A percentile compares a stretch with the other conserved stretches of the same genome.
These are phyloP conservation scores for Sporisorium graminicola DNA, from an alignment of 1,284 basidiomycete genomes.

Conservation along the genomic window DNA sequence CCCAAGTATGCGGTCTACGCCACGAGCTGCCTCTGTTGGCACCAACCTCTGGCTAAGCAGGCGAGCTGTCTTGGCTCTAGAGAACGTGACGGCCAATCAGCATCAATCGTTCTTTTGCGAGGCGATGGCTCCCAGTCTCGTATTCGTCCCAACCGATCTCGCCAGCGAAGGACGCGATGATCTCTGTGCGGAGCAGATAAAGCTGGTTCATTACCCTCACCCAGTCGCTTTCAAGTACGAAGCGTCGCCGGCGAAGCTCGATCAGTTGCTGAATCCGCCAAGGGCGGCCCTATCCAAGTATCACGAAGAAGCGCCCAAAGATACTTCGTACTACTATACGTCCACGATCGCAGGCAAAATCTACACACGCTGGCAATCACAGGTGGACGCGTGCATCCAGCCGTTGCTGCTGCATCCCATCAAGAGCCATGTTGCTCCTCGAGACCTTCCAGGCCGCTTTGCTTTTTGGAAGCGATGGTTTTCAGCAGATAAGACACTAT, in stretches of 20 bases:
- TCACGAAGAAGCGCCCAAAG: constrained; percentile 22
- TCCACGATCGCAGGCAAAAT: constrained; percentile 16
- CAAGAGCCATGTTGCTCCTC: constrained; percentile 2
- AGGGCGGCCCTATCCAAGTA: constrained; percentile 11
- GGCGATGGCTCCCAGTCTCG: constrained; percentile 25
- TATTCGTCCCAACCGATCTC: not conserved
- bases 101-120: constrained; percentile 31
- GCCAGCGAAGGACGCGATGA: not conserved
- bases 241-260: constrained; percentile 10
- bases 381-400: constrained; percentile 11
- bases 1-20: not conserved
- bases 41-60: constrained; percentile 35
- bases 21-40: constrained; percentile 21
- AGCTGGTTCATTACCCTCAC: constrained; percentile 33
- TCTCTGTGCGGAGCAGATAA: constrained; percentile 12
- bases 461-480: not conserved
- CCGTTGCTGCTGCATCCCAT: constrained; percentile 27
- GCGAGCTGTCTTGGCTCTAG: constrained; percentile 15
- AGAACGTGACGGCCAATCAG: constrained; percentile 13
- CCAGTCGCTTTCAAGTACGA: constrained; percentile 26
- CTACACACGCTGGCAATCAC: constrained; percentile 11
- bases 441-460: not conserved
- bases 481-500: not conserved
- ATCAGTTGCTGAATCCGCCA: constrained; percentile 21
- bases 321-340: constrained; percentile 21